These are phyloP conservation scores for Arxiozyma slooffiae DNA, from an alignment of 1,139 yeast species.

Conservation along the genomic window DNA sequence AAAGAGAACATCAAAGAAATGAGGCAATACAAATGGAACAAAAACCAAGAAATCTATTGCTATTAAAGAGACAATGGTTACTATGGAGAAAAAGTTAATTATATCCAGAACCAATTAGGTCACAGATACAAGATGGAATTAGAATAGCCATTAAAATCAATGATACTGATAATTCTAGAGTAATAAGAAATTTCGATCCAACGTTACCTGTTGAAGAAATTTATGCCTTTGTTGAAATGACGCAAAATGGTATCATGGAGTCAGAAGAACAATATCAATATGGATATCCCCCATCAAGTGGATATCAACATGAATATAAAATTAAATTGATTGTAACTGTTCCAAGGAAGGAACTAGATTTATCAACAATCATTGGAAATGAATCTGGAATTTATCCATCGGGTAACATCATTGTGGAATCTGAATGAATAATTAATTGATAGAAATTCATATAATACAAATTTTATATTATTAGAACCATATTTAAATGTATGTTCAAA, in stretches of 20 bases:
- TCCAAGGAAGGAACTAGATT: constrained; percentile 42
- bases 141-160: constrained; percentile 51
- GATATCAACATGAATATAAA: constrained; percentile 36
- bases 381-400: constrained; percentile 46
- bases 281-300: constrained; percentile 29
- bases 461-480: not conserved
- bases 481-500: not conserved
- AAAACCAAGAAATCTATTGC: constrained; percentile 21
- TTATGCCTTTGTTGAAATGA: constrained; percentile 49
- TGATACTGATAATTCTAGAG: constrained; percentile 37
- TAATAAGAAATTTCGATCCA: constrained; percentile 42
- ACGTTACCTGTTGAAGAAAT: constrained; percentile 43
- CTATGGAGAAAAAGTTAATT: constrained; percentile 39
- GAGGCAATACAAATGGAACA: constrained; percentile 22
- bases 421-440: not conserved
- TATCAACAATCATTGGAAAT: constrained; percentile 32
- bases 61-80: constrained; percentile 35
- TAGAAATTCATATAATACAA: not conserved
- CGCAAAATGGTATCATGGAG: constrained; percentile 30
- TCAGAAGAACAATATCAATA: constrained; percentile 13
- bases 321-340: constrained; percentile 47
- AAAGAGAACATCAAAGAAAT: constrained; percentile 31
- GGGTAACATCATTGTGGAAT: constrained; percentile 49
- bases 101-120: constrained; percentile 29
- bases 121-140: constrained; percentile 30